Percentiles rank a stretch among this genome's conserved stretches.
phyloP scores from a whole-genome alignment of 257 asterid species.

The Vinca minor region DNA sequence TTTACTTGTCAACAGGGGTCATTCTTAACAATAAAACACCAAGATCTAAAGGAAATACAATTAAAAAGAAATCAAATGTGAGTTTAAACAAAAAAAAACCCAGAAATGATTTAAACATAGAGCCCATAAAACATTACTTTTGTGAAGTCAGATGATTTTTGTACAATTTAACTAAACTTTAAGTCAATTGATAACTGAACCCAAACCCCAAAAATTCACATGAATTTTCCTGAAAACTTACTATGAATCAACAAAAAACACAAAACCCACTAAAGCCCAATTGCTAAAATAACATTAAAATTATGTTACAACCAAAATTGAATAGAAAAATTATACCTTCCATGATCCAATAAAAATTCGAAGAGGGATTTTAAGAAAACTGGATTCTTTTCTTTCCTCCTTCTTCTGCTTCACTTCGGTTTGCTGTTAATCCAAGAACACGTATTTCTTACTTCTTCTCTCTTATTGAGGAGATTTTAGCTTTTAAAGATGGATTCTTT shows the following conservation, averaged over 20 bases:
- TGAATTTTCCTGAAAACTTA: neutral
- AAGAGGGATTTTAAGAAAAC: neutral
- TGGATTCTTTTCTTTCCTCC: neutral
- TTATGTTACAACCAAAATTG: neutral
- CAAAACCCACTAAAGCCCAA: neutral
- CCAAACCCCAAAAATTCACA: neutral
- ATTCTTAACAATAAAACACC: neutral
- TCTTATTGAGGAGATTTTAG: constrained; percentile 3
- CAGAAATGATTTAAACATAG: neutral
- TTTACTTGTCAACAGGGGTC: neutral
- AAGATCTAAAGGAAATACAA: constrained; percentile 5
- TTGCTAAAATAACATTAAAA: neutral
- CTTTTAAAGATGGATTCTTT: constrained; percentile 2
- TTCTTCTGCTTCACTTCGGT: neutral
- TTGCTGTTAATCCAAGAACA: constrained; percentile 3
- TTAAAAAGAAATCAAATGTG: neutral
- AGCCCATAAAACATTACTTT: neutral
- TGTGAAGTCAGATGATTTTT: neutral
- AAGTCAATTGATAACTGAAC: neutral
- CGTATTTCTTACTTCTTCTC: neutral
- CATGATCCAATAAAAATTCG: constrained; percentile 5
- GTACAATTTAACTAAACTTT: neutral
- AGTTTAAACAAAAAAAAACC: constrained; percentile 4
- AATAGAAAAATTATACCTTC: constrained; percentile 2
- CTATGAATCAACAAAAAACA: neutral